phyloP scores from a whole-genome alignment of 345 rosid species.

The Citropsis articulata region DNA sequence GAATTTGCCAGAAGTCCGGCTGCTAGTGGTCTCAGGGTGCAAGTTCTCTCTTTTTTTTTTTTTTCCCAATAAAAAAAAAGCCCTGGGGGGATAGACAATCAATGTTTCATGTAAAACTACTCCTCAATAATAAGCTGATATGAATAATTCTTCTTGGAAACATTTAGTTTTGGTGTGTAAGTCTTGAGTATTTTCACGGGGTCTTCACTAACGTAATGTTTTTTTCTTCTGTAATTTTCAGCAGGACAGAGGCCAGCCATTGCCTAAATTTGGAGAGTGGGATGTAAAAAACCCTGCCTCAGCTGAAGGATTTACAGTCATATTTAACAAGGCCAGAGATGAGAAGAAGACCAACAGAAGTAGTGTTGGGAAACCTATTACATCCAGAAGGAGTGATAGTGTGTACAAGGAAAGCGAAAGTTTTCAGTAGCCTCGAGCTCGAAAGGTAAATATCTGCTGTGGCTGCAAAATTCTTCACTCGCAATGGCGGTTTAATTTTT shows the following conservation, averaged over 20 bases:
- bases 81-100: background rate
- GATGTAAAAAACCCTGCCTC: slow-evolving; percentile 33
- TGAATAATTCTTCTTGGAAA: background rate
- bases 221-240: background rate
- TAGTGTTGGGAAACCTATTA: background rate
- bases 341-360: slow-evolving; percentile 16
- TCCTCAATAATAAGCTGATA: background rate
- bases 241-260: slow-evolving; percentile 10
- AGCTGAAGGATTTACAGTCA: slow-evolving; percentile 27
- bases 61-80: background rate
- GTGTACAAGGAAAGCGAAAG: background rate
- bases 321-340: slow-evolving; percentile 33
- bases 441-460: background rate
- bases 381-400: background rate
- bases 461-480: background rate
- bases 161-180: background rate
- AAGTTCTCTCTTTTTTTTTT: background rate
- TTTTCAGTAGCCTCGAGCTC: background rate
- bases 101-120: background rate
- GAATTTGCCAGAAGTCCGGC: background rate
- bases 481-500: background rate
- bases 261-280: slow-evolving; percentile 38
- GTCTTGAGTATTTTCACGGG: background rate
- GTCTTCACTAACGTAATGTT: background rate
- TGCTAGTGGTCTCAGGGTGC: background rate